Evolutionary conservation across 2,329 filamentous ascomycete species (phyloP).

Genomic region (Geoglossum cookeanum): DNA sequence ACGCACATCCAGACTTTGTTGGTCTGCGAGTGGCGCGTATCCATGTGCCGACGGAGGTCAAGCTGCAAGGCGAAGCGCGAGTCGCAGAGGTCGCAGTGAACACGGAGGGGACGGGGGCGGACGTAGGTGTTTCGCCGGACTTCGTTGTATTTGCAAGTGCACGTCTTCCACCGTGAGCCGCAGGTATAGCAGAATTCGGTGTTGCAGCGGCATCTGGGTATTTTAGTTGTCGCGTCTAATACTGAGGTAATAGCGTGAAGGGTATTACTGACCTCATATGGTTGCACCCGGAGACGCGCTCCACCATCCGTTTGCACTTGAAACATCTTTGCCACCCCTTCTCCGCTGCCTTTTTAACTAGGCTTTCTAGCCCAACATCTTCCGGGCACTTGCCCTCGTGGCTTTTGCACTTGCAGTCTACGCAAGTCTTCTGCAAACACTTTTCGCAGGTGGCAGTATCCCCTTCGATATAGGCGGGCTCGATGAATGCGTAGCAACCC

Average conservation of each 20-base stretch:
- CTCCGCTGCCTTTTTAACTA: constrained; percentile 10
- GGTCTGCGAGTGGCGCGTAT: constrained; percentile 43
- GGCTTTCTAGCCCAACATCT: constrained; percentile 10
- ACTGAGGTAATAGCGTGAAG: not conserved
- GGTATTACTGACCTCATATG: constrained; percentile 15
- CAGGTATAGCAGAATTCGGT: constrained; percentile 5
- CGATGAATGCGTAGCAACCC: constrained; percentile 9
- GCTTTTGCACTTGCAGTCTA: constrained; percentile 10
- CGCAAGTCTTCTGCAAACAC: constrained; percentile 10
- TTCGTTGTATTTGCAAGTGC: not conserved
- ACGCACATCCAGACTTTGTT: constrained; percentile 45
- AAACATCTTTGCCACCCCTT: constrained; percentile 15
- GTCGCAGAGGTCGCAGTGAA: not conserved
- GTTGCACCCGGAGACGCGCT: constrained; percentile 12
- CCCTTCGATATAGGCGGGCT: constrained; percentile 1
- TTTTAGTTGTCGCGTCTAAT: not conserved
- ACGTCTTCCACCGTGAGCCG: constrained; percentile 2
- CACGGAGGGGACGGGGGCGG: not conserved
- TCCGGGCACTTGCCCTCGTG: constrained; percentile 12
- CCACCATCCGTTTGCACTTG: constrained; percentile 12
- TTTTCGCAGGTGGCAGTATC: constrained; percentile 7
- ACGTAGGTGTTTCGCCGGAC: not conserved
- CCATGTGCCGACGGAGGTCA: constrained; percentile 26
- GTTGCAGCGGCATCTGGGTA: constrained; percentile 2
- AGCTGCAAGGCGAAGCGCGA: not conserved